Evolutionary conservation across 208 protist species (phyloP), one percentile per base, ranked within the genome.

Genomic region (Balamuthia mandrillaris): DNA sequence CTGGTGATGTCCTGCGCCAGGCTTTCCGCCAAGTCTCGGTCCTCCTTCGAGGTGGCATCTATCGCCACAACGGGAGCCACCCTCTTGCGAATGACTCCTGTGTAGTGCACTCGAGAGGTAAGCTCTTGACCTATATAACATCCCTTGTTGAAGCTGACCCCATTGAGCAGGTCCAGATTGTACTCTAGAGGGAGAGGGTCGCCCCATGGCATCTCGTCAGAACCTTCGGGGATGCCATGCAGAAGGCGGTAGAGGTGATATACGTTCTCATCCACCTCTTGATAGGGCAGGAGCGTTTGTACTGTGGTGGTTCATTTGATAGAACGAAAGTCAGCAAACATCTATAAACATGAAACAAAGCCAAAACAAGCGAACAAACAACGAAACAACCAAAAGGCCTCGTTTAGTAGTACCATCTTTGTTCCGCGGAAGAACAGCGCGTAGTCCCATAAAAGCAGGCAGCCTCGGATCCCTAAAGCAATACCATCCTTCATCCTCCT

Each of bases 111-210:
- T 86, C 97, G 93, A 63, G 96, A 95, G 0, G 96, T 98, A 21
- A 98, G 92, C 75, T 98, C 96, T 86, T 98, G 97, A 1, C 97
- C 97, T 0, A 98, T 56, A 90, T 98, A 98, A 91, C 97, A 98
- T 41, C 97, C 97, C 85, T 98, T 98, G 85, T 95, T 86, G 63
- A 97, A 98, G 85, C 90, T 90, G 21, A 98, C 92, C 9, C 94
- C 96, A 31, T 88, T 78, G 1, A 97, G 86, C n/a, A 96, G 92
- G 79, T 98, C 96, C 1, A 94, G 74, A 86, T 98, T 98, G 37
- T 85, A 91, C 82, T 98, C 96, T 39, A 98, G 61, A 2, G 61
- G 61, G n/a, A 70, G 31, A 10, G 61, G 35, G 12, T 47, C 61
- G 16, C 24, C 45, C 61, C 45, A 18, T 3, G 16, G 31, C n/a